Conservation (phyloP, 805 yeast species). For the Kazachstania psychrophila region DNA sequence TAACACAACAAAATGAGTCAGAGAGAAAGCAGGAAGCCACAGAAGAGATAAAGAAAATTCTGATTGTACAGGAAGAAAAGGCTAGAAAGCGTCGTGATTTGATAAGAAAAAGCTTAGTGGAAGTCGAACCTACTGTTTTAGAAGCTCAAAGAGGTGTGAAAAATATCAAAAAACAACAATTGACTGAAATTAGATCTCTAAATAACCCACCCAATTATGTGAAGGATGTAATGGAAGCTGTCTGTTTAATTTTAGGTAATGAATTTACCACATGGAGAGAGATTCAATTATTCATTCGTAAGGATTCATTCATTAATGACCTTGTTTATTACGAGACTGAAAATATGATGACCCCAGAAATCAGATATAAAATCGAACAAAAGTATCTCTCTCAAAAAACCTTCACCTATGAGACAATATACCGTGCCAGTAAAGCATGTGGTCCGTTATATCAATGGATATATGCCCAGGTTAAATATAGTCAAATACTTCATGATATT, state of each 20-base stretch:
- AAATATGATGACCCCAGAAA: conserved; percentile 41
- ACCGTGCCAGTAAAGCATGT: conserved; percentile 89
- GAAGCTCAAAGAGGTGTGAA: conserved; percentile 88
- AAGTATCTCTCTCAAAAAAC: conserved; percentile 53
- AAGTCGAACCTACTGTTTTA: conserved; percentile 73
- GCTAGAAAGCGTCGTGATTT: conserved; percentile 43
- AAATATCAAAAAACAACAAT: conserved; percentile 83
- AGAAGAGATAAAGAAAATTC: conserved; percentile 57
- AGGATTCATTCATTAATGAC: conserved; percentile 78
- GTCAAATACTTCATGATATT: conserved; percentile 57
- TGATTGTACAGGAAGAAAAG: conserved; percentile 56
- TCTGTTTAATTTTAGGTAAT: conserved; percentile 73
- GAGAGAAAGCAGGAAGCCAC: conserved; percentile 86
- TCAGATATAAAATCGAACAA: conserved; percentile 48
- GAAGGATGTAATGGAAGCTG: conserved; percentile 77
- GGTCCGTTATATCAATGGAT: conserved; percentile 91
- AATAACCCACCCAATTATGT: conserved; percentile 84
- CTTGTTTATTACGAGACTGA: conserved; percentile 70
- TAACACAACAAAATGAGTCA: conserved; percentile 81
- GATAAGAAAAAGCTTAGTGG: conserved; percentile 57
- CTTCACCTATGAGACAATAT: conserved; percentile 62
- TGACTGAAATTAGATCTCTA: conserved; percentile 85
- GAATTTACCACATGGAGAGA: conserved; percentile 64
- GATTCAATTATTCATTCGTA: conserved; percentile 68
- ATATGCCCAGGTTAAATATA: conserved; percentile 74